Evolutionary conservation across 2,329 filamentous ascomycete genomes (phyloP).

Genomic region (Chrysosphaeria jannelii): DNA sequence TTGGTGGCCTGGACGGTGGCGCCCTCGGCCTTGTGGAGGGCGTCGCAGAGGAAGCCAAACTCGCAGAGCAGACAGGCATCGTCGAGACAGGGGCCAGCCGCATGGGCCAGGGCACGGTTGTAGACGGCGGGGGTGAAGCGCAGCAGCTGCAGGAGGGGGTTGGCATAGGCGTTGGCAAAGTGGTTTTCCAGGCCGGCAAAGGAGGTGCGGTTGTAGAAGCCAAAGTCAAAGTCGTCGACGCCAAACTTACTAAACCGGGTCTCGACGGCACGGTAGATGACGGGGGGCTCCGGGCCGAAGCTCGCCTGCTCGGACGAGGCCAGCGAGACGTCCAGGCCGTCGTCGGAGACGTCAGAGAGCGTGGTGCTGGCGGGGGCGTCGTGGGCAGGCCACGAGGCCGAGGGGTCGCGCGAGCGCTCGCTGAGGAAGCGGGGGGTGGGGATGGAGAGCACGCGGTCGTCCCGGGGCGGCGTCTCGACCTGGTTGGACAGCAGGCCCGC

Average conservation of each 20-base stretch:
- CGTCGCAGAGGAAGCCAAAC: conserved; percentile 84
- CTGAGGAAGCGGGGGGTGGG: conserved; percentile 78
- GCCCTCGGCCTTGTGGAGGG: conserved; percentile 85
- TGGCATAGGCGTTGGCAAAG: conserved; percentile 89
- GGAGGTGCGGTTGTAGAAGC: conserved; percentile 77
- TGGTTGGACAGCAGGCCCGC: conserved; percentile 52
- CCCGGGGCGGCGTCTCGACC: conserved; percentile 40
- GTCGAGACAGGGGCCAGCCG: conserved; percentile 53
- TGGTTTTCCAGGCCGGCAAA: conserved; percentile 89
- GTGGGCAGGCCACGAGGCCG: no score
- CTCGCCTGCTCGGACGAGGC: conserved; percentile 42
- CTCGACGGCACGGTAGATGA: conserved; percentile 78
- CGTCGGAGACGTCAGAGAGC: conserved; percentile 9
- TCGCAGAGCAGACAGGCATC: conserved; percentile 79
- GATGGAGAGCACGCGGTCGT: conserved; percentile 27
- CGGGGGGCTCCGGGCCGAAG: conserved; percentile 51
- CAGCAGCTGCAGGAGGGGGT: conserved; percentile 68
- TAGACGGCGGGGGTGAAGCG: conserved; percentile 70
- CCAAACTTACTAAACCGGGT: conserved; percentile 99
- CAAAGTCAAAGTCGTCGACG: conserved; percentile 97
- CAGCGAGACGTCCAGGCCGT: conserved; percentile 30
- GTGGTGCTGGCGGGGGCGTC: conserved; percentile 8
- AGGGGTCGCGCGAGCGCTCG: conserved; percentile 50
- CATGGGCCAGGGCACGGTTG: conserved; percentile 69
- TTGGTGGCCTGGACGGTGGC: conserved; percentile 93